Conservation (phyloP, 176 grass and related monocot species). For the Oryza coarctata region DNA sequence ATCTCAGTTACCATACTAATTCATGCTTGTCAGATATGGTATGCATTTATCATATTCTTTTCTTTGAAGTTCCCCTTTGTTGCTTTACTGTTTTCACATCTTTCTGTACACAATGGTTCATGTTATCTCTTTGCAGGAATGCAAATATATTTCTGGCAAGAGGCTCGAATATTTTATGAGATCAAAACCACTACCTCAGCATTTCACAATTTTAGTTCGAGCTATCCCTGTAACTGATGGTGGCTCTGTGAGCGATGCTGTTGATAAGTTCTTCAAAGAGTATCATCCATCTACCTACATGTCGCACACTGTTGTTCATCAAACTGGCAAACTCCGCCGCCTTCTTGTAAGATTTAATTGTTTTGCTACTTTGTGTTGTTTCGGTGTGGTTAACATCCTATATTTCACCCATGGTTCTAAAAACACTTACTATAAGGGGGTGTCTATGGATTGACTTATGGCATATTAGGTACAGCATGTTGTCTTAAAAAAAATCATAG, state of each 20-base stretch:
- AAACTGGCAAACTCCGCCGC: constrained; percentile 77
- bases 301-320: constrained; percentile 62
- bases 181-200: constrained; percentile 67
- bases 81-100: constrained; percentile 20
- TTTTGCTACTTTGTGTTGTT: constrained; percentile 20
- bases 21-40: not conserved
- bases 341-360: constrained; percentile 64
- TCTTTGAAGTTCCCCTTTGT: constrained; percentile 2
- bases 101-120: constrained; percentile 15
- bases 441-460: constrained; percentile 1
- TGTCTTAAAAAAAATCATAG: not conserved
- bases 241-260: constrained; percentile 64
- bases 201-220: constrained; percentile 92
- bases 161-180: constrained; percentile 77
- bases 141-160: constrained; percentile 75
- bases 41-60: not conserved
- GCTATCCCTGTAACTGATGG: constrained; percentile 62
- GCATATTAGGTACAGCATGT: not conserved
- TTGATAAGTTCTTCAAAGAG: constrained; percentile 82
- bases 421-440: not conserved
- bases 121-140: constrained; percentile 59
- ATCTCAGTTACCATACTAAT: not conserved
- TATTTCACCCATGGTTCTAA: not conserved
- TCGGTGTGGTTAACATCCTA: not conserved
- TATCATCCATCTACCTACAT: constrained; percentile 85